These are phyloP conservation scores for Pseudocercospora cruenta DNA, from an alignment of 2,329 filamentous ascomycete genomes.

Conservation along the genomic window DNA sequence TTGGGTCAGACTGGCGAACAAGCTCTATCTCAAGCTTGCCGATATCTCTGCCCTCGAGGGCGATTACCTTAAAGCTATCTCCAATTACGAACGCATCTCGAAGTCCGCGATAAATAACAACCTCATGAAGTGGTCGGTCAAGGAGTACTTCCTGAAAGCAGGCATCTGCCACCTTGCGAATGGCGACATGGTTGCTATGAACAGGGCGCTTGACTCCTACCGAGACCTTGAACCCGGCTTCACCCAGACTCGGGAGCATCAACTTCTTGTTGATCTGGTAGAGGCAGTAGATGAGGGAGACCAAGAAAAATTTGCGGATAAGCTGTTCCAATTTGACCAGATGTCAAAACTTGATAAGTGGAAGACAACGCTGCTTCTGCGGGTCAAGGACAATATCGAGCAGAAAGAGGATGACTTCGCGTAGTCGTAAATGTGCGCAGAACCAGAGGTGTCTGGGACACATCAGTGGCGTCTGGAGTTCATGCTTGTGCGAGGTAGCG, in stretches of 20 bases:
- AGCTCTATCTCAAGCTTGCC: conserved; percentile 88
- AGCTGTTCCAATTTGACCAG: conserved; percentile 87
- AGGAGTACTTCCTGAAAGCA: conserved; percentile 93
- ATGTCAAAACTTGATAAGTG: conserved; percentile 94
- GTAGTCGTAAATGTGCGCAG: conserved; percentile 39
- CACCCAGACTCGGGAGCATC: conserved; percentile 74
- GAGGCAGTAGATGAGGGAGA: conserved; percentile 77
- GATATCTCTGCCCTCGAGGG: conserved; percentile 80
- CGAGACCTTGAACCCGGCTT: conserved; percentile 79
- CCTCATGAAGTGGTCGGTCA: conserved; percentile 90
- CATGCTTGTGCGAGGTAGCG: conserved; percentile 1
- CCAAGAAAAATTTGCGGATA: conserved; percentile 81
- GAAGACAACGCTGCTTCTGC: conserved; percentile 86
- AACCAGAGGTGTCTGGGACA: not conserved
- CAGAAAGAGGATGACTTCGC: conserved; percentile 70
- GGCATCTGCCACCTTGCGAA: conserved; percentile 84
- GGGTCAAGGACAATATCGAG: conserved; percentile 83
- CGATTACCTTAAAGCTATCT: conserved; percentile 83
- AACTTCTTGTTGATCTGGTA: conserved; percentile 76
- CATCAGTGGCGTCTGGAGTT: not conserved
- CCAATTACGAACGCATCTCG: conserved; percentile 82
- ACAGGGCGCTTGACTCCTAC: conserved; percentile 81
- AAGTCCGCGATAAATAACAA: conserved; percentile 79
- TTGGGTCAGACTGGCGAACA: conserved; percentile 76
- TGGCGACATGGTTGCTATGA: conserved; percentile 76